These are phyloP conservation scores for Blastocystis sp. DNA, from an alignment of 352 stramenopile genomes.

Conservation along the genomic window DNA sequence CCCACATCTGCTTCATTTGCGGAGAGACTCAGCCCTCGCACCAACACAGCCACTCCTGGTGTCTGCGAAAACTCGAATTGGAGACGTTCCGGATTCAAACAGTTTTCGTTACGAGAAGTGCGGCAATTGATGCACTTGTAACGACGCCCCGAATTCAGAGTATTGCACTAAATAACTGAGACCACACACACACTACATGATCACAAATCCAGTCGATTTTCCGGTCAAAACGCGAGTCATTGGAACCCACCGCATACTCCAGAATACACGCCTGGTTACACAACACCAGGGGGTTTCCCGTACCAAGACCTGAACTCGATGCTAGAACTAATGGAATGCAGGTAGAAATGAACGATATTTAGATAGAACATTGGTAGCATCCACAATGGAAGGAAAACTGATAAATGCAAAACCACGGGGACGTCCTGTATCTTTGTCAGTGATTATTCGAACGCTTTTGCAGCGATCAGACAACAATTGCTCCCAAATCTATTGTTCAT, in stretches of 20 bases:
- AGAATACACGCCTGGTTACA: not conserved
- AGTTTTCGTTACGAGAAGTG: not conserved
- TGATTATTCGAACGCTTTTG: conserved; percentile 11
- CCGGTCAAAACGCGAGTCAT: not conserved
- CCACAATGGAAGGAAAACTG: conserved; percentile 47
- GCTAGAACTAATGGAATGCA: conserved; percentile 12
- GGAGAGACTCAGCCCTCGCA: not conserved
- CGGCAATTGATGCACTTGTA: not conserved
- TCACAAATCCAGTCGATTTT: conserved; percentile 46
- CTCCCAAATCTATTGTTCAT: conserved; percentile 33
- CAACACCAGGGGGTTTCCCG: not conserved
- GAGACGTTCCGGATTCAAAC: not conserved
- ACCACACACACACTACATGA: not conserved
- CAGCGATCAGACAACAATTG: not conserved
- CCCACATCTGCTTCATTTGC: not conserved
- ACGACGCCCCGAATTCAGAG: not conserved
- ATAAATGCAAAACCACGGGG: conserved; percentile 14
- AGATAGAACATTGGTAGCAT: conserved; percentile 32
- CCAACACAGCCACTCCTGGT: not conserved
- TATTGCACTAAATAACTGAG: not conserved
- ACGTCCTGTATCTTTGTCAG: conserved; percentile 22
- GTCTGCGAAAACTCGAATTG: conserved; percentile 27
- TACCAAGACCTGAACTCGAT: conserved; percentile 19
- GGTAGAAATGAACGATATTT: conserved; percentile 44
- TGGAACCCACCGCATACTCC: not conserved